Conservation (phyloP, 163 green algal genomes). For the Volvox carteri region DNA sequence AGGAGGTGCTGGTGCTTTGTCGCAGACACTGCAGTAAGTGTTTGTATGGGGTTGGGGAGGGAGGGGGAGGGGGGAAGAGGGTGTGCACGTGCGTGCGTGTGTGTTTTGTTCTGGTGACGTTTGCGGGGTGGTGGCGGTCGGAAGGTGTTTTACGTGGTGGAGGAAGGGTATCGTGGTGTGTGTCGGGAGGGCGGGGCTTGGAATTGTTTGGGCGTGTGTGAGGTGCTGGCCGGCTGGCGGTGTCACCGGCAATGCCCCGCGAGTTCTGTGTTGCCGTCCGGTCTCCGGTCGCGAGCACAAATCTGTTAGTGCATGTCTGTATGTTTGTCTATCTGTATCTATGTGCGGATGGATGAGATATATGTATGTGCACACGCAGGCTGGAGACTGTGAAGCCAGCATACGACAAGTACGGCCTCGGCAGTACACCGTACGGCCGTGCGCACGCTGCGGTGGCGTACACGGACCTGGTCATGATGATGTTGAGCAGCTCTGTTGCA, state of each 20-base stretch:
- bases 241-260: background rate
- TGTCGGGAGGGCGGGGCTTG: background rate
- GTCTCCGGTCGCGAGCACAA: background rate
- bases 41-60: background rate
- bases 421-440: background rate
- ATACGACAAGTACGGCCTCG: conserved; percentile 50
- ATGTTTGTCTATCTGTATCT: background rate
- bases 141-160: background rate
- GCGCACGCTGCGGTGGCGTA: conserved; percentile 45
- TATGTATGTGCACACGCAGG: background rate
- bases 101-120: no score
- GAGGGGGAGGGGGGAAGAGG: background rate
- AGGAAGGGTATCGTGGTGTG: background rate
- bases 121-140: no score
- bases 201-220: no score
- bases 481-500: conserved; percentile 15
- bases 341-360: background rate
- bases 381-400: conserved; percentile 29
- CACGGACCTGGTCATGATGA: conserved; percentile 21
- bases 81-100: background rate
- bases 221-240: background rate
- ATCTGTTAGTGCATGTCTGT: background rate
- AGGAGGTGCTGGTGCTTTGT: background rate
- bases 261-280: background rate
- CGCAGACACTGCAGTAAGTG: background rate